phyloP scores from a whole-genome alignment of 2,329 filamentous ascomycete genomes.

The Fusarium luffae region DNA sequence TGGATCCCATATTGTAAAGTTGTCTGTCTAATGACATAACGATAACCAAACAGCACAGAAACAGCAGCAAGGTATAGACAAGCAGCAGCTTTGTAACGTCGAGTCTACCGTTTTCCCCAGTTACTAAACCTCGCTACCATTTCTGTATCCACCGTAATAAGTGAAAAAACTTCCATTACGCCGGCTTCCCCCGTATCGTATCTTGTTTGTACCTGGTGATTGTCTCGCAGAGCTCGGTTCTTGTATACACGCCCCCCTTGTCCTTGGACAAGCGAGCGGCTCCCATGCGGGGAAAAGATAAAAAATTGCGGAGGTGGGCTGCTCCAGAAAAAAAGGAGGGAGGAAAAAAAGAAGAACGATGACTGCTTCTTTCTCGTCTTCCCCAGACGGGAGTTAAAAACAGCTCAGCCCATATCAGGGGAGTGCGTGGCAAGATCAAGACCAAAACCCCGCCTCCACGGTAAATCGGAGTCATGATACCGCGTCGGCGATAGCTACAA shows the following conservation, averaged over 20 bases:
- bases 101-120: conserved; percentile 3
- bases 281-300: conserved; percentile 39
- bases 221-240: neutral
- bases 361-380: conserved; percentile 11
- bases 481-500: conserved; percentile 23
- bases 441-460: conserved; percentile 16
- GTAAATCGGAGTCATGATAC: conserved; percentile 32
- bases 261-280: conserved; percentile 37
- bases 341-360: neutral
- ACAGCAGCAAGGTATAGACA: neutral
- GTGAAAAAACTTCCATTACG: conserved; percentile 28
- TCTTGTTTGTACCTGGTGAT: conserved; percentile 1
- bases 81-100: neutral
- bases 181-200: conserved; percentile 26
- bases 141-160: conserved; percentile 25
- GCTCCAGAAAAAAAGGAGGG: conserved; percentile 7
- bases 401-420: neutral
- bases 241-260: conserved; percentile 27
- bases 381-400: conserved; percentile 25
- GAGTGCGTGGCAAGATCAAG: conserved; percentile 7
- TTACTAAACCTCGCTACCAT: conserved; percentile 11
- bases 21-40: conserved; percentile 33
- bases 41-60: neutral
- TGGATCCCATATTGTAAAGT: conserved; percentile 32
- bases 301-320: conserved; percentile 42